Evolutionary conservation across 129 eudicot species (phyloP), one percentile per base, ranked within the genome.

Genomic region (Apium graveolens): DNA sequence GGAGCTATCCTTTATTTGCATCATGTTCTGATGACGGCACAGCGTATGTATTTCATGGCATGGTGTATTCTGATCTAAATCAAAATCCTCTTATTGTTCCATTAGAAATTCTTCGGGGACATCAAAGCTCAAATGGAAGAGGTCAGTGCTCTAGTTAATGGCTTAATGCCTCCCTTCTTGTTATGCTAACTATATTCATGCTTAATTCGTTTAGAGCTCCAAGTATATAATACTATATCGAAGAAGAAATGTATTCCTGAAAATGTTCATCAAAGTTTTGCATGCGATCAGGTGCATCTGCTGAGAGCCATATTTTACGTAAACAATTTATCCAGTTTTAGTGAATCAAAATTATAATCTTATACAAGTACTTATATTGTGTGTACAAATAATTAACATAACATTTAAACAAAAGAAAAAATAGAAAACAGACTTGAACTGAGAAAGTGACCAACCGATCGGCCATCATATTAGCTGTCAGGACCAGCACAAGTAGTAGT

Each of bases 41-140:
- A 0, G 96, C 99, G 17, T 92, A 95, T 76, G 89, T 95, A n/a
- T 91, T 87, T 57, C 99, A 95, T 82, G 99, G 98, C 29, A 95
- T 91, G 99, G 99, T 95, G 55, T 95, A 90, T 79, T 90, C 96
- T 0, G 99, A 95, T 90, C 75, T 95, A 48, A 95, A 92, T 66
- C 92, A 95, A 82, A 85, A 95, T 60, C 99, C 99, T 43, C 88
- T 95, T 70, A 86, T 95, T 75, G 94, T 95, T 77, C 99, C 99
- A 20, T 83, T 95, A 76, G 88, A 87, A 86, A 91, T 91, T 77
- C 97, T 95, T 31, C 87, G 85, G 63, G 99, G 99, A 48, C 99
- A 95, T 81, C 57, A 87, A 45, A 81, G 76, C 62, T 42, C 90
- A 13, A 87, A 90, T 70, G 97, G 92, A 88, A 91, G 90, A 90